A percentile compares a stretch with the other conserved stretches of the same genome.
These are phyloP conservation scores for Backusella luteola DNA, from an alignment of 192 early-diverging fungal species.

Conservation along the genomic window DNA sequence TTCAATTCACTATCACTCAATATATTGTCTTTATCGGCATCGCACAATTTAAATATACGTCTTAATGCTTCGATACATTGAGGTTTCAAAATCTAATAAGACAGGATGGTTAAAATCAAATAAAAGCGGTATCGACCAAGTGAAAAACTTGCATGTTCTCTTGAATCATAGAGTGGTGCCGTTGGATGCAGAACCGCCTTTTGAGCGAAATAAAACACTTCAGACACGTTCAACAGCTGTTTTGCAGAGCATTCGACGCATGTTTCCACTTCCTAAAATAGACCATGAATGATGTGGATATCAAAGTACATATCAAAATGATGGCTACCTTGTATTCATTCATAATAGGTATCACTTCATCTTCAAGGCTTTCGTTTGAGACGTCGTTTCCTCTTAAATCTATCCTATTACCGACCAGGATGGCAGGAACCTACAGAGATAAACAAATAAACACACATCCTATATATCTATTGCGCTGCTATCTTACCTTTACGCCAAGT, in stretches of 20 bases:
- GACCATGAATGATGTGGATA: not conserved
- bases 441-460: no score
- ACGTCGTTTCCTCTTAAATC: slow-evolving; percentile 80
- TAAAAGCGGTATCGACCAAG: not conserved
- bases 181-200: slow-evolving; percentile 98
- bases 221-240: slow-evolving; percentile 88
- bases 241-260: slow-evolving; percentile 99
- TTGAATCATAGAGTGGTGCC: slow-evolving; percentile 91
- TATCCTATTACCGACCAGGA: slow-evolving; percentile 91
- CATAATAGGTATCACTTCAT: slow-evolving; percentile 97
- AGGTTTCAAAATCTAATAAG: slow-evolving; percentile 66
- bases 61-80: slow-evolving; percentile 88
- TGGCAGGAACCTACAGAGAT: slow-evolving; percentile 71
- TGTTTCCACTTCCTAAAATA: slow-evolving; percentile 88
- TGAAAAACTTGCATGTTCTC: slow-evolving; percentile 68
- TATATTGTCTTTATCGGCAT: slow-evolving; percentile 87
- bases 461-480: slow-evolving; percentile 2
- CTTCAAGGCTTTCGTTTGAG: slow-evolving; percentile 83
- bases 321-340: slow-evolving; percentile 88
- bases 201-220: slow-evolving; percentile 99
- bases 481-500: slow-evolving; percentile 82
- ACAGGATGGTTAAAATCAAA: not conserved
- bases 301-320: not conserved
- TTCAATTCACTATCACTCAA: slow-evolving; percentile 94
- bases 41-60: slow-evolving; percentile 94